Evolutionary conservation across 495 filamentous ascomycete genomes (phyloP), one percentile per base, ranked within the genome.

Genomic region (Talaromyces wortmannii): DNA sequence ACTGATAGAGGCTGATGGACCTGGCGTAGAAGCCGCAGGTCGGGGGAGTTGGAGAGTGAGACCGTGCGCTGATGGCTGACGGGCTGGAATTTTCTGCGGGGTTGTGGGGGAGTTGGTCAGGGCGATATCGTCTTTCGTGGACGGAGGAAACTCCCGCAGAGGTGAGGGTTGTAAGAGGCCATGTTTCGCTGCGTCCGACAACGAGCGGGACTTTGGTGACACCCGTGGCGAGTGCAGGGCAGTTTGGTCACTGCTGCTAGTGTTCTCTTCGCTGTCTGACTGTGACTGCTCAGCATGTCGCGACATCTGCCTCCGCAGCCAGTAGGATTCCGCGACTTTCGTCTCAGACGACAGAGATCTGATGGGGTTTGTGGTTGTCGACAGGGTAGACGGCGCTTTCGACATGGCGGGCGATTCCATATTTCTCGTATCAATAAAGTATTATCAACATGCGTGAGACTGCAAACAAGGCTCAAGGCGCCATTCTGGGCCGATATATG

Each of bases 91-190:
- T 51, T 88, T 78, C 52, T 77, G 78, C 4, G 87, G 85, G 12
- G 85, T 87, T 42, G 79, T 75, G 7, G 90, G 86, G 30, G 8
- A 45, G 42, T 45, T 53, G 32, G 46, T 50, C 23, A 89, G 72
- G 49, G 79, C 79, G 61, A 83, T 86, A 63, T 97, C 92, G 76
- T 97, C 92, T 72, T 94, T 92, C 54, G 88, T 75, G 40, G 67
- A 58, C 11, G 63, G 67, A 6, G 70, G 68, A 66, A 59, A 45
- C 61, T 65, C 15, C 62, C 65, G 44, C 59, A 68, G 40, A 61
- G 57, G 40, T 61, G 65, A 50, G 64, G 70, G 13, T 62, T 45
- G 7, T 52, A 58, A 10, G 57, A 53, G 15, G 60, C 60, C 11
- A 10, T 71, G 73, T 57, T 65, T 76, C 29, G 67, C 59, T 3